phyloP scores from a whole-genome alignment of 1,284 basidiomycete genomes.

The Cryptococcus sp. region DNA sequence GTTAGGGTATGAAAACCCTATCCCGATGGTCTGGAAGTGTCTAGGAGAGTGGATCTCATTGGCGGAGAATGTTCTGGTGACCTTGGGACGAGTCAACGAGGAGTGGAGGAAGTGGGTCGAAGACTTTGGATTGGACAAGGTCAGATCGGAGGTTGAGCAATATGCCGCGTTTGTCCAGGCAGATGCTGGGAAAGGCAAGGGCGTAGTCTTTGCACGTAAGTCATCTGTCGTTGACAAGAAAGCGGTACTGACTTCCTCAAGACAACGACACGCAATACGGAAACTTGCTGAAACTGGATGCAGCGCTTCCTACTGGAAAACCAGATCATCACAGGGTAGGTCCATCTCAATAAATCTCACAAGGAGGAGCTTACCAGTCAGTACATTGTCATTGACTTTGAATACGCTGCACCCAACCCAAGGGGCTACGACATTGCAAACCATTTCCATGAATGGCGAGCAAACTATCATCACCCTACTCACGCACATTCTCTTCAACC shows the following conservation, averaged over 20 bases:
- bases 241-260: slow-evolving; percentile 18
- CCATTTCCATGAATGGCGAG: slow-evolving; percentile 94
- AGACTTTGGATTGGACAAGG: slow-evolving; percentile 34
- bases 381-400: slow-evolving; percentile 93
- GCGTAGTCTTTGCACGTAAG: slow-evolving; percentile 47
- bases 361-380: slow-evolving; percentile 32
- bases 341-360: slow-evolving; percentile 28
- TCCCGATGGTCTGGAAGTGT: slow-evolving; percentile 57
- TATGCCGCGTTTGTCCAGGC: slow-evolving; percentile 39
- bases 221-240: slow-evolving; percentile 1
- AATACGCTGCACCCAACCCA: slow-evolving; percentile 84
- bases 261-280: slow-evolving; percentile 95
- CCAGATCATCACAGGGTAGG: slow-evolving; percentile 46
- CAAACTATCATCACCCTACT: slow-evolving; percentile 69
- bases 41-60: slow-evolving; percentile 56
- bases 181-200: slow-evolving; percentile 33
- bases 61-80: slow-evolving; percentile 31
- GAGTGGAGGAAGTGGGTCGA: slow-evolving; percentile 41
- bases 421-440: slow-evolving; percentile 91
- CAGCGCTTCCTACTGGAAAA: slow-evolving; percentile 50
- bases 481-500: slow-evolving; percentile 68
- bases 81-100: slow-evolving; percentile 25
- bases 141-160: slow-evolving; percentile 38
- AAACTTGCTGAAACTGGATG: slow-evolving; percentile 72
- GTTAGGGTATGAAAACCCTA: slow-evolving; percentile 56